Conservation (phyloP, 2,329 filamentous ascomycete species). For the Nemania sp. region DNA sequence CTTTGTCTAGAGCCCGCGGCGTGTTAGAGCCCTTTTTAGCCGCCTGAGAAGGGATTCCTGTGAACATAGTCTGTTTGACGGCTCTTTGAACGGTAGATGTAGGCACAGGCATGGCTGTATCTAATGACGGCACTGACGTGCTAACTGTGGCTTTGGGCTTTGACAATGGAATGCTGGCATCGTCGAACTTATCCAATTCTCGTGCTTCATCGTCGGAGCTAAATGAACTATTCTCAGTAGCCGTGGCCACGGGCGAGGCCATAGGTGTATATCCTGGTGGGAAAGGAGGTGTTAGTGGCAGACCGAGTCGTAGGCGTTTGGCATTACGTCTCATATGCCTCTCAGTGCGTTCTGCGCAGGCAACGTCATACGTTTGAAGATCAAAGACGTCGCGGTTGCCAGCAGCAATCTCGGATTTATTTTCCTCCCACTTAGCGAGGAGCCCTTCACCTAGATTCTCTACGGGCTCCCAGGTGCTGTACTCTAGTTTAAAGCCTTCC, state of each 20-base stretch:
- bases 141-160: conserved; percentile 21
- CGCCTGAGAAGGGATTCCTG: conserved; percentile 28
- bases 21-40: conserved; percentile 16
- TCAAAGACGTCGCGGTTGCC: conserved; percentile 55
- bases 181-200: conserved; percentile 40
- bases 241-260: conserved; percentile 32
- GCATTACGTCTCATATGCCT: conserved; percentile 60
- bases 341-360: conserved; percentile 49
- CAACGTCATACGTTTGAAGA: conserved; percentile 54
- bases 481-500: conserved; percentile 68
- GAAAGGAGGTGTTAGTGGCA: conserved; percentile 46
- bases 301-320: conserved; percentile 56
- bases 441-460: conserved; percentile 57
- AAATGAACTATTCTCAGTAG: conserved; percentile 33
- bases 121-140: neutral
- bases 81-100: conserved; percentile 4
- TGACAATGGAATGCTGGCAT: conserved; percentile 19
- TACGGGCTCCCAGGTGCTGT: conserved; percentile 68
- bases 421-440: conserved; percentile 58
- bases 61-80: conserved; percentile 43
- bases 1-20: conserved; percentile 22
- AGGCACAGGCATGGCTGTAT: neutral
- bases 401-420: conserved; percentile 53
- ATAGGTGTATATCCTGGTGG: conserved; percentile 25
- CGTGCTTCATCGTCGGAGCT: conserved; percentile 46